Evolutionary conservation across 305 asterid species (phyloP).

Genomic region (Ilex paraguariensis): DNA sequence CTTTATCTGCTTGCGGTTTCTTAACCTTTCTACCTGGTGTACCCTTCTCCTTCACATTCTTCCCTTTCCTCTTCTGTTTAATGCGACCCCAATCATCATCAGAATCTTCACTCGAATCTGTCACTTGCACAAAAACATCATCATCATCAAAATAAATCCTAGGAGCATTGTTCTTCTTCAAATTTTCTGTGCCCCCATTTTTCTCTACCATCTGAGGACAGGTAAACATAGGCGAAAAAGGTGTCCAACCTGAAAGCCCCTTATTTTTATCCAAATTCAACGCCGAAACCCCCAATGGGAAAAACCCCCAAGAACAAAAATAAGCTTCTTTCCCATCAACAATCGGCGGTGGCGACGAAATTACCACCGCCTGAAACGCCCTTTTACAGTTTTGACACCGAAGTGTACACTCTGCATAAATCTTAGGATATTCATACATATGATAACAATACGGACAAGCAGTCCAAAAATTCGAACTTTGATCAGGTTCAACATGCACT

Average conservation of each 20-base stretch:
- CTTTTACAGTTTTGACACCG: conserved; percentile 66
- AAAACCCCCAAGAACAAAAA: conserved; percentile 76
- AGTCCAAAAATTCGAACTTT: conserved; percentile 55
- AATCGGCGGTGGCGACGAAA: conserved; percentile 70
- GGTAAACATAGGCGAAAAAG: conserved; percentile 78
- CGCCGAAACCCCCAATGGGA: conserved; percentile 60
- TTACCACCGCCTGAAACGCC: conserved; percentile 73
- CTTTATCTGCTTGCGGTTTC: conserved; percentile 45
- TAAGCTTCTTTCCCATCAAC: conserved; percentile 56
- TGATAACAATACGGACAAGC: conserved; percentile 88
- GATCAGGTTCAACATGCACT: not conserved
- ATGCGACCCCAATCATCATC: conserved; percentile 59
- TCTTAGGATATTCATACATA: conserved; percentile 72
- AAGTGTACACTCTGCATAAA: conserved; percentile 62
- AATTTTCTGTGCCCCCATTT: conserved; percentile 19
- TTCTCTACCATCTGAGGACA: conserved; percentile 34
- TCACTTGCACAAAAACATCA: conserved; percentile 60
- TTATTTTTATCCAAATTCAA: conserved; percentile 40
- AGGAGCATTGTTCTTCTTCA: not conserved
- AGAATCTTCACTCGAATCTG: conserved; percentile 58
- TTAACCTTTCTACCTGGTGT: conserved; percentile 29
- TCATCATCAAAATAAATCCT: conserved; percentile 57
- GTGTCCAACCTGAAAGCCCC: conserved; percentile 55
- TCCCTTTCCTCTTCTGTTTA: conserved; percentile 36
- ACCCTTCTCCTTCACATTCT: conserved; percentile 34